Evolutionary conservation across 2,329 filamentous ascomycete species (phyloP), one percentile per base, ranked within the genome.

Genomic region (Hortaea sp.): DNA sequence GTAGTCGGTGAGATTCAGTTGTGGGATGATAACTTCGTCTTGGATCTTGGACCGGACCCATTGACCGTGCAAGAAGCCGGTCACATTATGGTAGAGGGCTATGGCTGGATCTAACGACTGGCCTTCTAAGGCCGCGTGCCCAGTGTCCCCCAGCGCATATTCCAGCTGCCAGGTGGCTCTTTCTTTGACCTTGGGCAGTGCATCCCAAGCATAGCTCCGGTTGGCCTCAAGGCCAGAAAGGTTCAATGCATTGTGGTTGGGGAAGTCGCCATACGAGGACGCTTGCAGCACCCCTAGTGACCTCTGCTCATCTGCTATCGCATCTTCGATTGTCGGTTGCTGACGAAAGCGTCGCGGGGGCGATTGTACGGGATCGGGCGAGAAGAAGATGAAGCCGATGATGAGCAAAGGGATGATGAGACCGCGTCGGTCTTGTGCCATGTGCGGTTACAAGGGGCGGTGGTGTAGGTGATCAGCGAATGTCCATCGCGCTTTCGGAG

Each of bases 141-240:
- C 56, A 44, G 57, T 55, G 13, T 66, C 62, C 13, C 69, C 68
- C 27, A 73, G 53, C 35, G 67, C 56, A 45, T 64, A 59, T 42
- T 58, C 58, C 13, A 74, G 60, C 52, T 75, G 82, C 54, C 81
- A 72, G 46, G 77, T 70, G 45, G 81, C 85, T 53, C 77, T 76
- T 49, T 81, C 68, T 60, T 78, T 80, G 48, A 89, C 87, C 1
- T 71, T 67, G 0, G 71, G 70, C 20, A 95, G 69, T 47, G 88
- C 74, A 31, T 82, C 76, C 89, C 89, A 95, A 1, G 79, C 82
- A 64, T 85, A 87, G 4, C 77, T 79, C 66, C 94, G 85, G 13
- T 80, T 75, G 41, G 79, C 69, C 42, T 84, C 77, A 50, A 94
- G 81, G 1, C 90, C 90, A 2, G 85, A 85, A 43, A 95, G 69